Conservation (phyloP, 192 early-diverging fungal genomes). For the Spizellomyces sp. region DNA sequence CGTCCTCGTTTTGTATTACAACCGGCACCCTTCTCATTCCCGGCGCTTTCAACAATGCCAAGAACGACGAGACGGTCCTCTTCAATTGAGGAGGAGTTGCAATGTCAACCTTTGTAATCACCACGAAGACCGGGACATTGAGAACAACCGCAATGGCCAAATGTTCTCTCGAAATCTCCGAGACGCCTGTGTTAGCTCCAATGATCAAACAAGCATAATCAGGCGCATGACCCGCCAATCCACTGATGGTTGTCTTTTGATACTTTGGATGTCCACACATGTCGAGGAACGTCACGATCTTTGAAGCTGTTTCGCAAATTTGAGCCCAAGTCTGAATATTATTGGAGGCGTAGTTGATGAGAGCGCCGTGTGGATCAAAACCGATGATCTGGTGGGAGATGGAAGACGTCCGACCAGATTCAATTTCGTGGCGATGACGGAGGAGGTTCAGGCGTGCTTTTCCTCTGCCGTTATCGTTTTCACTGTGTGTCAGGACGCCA, state of each 20-base stretch:
- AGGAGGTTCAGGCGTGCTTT: slow-evolving; percentile 81
- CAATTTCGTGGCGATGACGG: slow-evolving; percentile 91
- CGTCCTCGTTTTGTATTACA: slow-evolving; percentile 51
- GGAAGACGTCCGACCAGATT: slow-evolving; percentile 85
- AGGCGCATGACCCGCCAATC: slow-evolving; percentile 79
- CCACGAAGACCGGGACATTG: slow-evolving; percentile 77
- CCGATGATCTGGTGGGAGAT: slow-evolving; percentile 86
- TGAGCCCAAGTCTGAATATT: slow-evolving; percentile 81
- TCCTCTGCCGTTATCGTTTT: slow-evolving; percentile 84
- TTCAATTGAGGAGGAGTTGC: slow-evolving; percentile 46
- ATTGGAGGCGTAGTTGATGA: slow-evolving; percentile 79
- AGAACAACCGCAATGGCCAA: slow-evolving; percentile 74
- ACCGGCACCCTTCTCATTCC: slow-evolving; percentile 48
- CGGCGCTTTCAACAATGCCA: slow-evolving; percentile 45
- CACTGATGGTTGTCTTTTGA: slow-evolving; percentile 83
- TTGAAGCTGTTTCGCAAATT: slow-evolving; percentile 76
- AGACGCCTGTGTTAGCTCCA: slow-evolving; percentile 67
- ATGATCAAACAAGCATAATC: slow-evolving; percentile 86
- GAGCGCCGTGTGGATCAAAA: slow-evolving; percentile 69
- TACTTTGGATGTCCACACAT: slow-evolving; percentile 89
- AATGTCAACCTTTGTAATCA: slow-evolving; percentile 82
- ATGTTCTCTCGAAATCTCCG: slow-evolving; percentile 78
- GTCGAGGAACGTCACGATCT: slow-evolving; percentile 87
- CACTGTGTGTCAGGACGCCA: slow-evolving; percentile 77
- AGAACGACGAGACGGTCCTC: slow-evolving; percentile 43